These are phyloP conservation scores for Boletellus sp. DNA, from an alignment of 768 basidiomycete species.

Conservation along the genomic window DNA sequence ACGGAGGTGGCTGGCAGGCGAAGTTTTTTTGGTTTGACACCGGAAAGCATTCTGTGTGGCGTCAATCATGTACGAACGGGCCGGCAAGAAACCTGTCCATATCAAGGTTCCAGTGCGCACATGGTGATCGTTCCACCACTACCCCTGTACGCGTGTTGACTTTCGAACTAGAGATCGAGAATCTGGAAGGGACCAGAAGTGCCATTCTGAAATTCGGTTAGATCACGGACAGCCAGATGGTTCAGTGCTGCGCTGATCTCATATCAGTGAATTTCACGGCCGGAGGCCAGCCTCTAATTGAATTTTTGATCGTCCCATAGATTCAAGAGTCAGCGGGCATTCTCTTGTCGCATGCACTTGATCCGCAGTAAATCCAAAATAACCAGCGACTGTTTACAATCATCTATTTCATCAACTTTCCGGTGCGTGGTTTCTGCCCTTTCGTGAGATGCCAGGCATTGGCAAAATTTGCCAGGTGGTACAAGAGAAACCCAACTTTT, in stretches of 20 bases:
- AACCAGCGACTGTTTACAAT: not conserved
- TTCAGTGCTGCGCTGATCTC: not conserved
- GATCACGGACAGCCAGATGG: not conserved
- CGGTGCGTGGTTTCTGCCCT: no score
- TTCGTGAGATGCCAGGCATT: no score
- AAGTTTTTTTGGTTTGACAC: constrained; percentile 29
- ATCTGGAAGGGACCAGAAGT: constrained; percentile 1
- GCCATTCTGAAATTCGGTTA: not conserved
- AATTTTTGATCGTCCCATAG: not conserved
- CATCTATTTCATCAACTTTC: no score
- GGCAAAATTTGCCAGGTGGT: no score
- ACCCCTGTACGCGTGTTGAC: not conserved
- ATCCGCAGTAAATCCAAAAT: constrained; percentile 1
- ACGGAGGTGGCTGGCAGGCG: constrained; percentile 56
- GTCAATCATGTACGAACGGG: not conserved
- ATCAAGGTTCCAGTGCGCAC: constrained; percentile 7
- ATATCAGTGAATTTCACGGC: not conserved
- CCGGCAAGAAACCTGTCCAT: constrained; percentile 1
- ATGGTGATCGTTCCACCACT: not conserved
- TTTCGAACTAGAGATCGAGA: not conserved
- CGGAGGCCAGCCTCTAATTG: not conserved
- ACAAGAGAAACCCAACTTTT: no score
- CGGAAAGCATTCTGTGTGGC: not conserved
- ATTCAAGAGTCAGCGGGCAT: not conserved
- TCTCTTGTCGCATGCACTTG: not conserved